Evolutionary conservation across 78 protist genomes (phyloP), one percentile per base, ranked within the genome.

Genomic region (Neovahlkampfia damariscottae): DNA sequence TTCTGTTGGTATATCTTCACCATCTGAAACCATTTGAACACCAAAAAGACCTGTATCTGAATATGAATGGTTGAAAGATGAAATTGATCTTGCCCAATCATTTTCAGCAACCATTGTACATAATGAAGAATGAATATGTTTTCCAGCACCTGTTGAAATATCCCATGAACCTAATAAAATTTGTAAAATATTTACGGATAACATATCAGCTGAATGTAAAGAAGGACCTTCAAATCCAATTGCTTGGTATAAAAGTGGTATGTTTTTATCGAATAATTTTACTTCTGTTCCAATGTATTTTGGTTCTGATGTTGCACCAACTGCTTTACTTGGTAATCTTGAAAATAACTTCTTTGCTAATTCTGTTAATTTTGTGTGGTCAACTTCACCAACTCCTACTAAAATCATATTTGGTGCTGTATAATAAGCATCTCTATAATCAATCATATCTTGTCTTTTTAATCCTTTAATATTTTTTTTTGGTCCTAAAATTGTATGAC

Each of bases 21-120:
- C 8, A 31, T 58, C 70, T 32, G 85, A 50, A 38, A 89, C 88
- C 29, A 79, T 31, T 79, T 92, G 80, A 72, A 78, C 66, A 29
- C 99, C 99, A 67, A 91, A 93, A 38, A 96, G 84, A 40, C 95
- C 91, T 3, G 96, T 93, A 89, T 94, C 96, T n/a, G 66, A 37
- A 91, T 96, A 96, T 70, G 86, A 38, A 2, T 93, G 82, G 88
- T 84, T 72, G 93, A 96, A 96, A 59, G 91, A 40, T 41, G 39
- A 67, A 66, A 81, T 67, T 36, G 58, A 27, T 67, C 80, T 74
- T 36, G 89, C 96, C 28, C 85, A 78, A 40, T 79, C 28, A 71
- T 85, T 88, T 41, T 10, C 30, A 86, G 84, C 82, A 19, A 88
- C 79, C 8, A 35, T 29, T 72, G 72, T 83, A 59, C 82, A 87